Conservation (phyloP, 768 basidiomycete genomes). For the Kwoniella sp. region DNA sequence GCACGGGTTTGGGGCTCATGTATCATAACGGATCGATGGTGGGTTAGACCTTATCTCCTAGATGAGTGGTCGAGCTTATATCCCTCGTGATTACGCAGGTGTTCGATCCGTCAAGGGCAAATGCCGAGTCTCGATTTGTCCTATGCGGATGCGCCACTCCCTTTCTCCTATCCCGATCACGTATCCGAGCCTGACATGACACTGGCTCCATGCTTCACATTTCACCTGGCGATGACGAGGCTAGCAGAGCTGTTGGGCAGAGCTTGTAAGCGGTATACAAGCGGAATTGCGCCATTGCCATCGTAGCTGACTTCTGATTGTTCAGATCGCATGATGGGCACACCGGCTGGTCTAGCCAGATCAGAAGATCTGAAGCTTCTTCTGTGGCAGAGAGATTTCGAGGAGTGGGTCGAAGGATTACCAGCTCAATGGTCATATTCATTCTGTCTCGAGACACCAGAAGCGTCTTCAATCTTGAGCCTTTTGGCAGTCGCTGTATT, state of each 20-base stretch:
- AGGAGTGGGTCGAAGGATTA: constrained; percentile 7
- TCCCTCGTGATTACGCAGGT: constrained; percentile 4
- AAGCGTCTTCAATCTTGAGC: constrained; percentile 12
- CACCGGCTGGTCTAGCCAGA: constrained; percentile 9
- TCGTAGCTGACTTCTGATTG: neutral
- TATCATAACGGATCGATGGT: constrained; percentile 19
- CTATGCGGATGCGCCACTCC: constrained; percentile 9
- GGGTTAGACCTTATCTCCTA: neutral
- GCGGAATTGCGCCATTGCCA: too few species aligned
- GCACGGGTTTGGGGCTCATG: constrained; percentile 12
- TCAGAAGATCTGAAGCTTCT: constrained; percentile 7
- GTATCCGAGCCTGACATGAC: neutral
- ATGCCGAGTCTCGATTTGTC: constrained; percentile 18
- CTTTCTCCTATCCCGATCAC: constrained; percentile 14
- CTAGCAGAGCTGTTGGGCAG: constrained; percentile 13
- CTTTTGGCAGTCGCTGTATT: constrained; percentile 10
- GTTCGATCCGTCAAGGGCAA: constrained; percentile 14
- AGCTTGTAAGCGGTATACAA: constrained; percentile 15
- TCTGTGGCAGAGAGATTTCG: constrained; percentile 16
- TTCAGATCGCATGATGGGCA: constrained; percentile 6
- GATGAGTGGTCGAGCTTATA: too few species aligned
- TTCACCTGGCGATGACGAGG: constrained; percentile 14
- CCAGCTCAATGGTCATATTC: constrained; percentile 12
- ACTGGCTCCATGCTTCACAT: constrained; percentile 9
- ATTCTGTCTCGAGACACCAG: constrained; percentile 9